A percentile compares a stretch with the other conserved stretches of the same genome.
These are phyloP conservation scores for Candida ponderosae DNA, from an alignment of 805 yeast species.

Conservation along the genomic window DNA sequence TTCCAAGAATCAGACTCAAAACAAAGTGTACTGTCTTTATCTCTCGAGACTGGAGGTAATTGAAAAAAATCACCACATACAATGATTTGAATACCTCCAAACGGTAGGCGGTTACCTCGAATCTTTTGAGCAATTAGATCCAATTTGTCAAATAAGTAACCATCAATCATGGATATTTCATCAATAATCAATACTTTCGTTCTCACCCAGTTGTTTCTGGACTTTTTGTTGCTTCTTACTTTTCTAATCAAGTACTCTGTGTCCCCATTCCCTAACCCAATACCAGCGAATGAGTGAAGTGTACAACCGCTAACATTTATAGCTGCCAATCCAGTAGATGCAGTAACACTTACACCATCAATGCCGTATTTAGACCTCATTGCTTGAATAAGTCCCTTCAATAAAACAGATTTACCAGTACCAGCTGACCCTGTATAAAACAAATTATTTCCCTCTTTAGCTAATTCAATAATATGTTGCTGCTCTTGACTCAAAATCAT, in stretches of 20 bases:
- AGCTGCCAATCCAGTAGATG: constrained; percentile 82
- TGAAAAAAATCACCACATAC: constrained; percentile 81
- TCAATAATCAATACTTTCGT: constrained; percentile 61
- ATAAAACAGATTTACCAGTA: constrained; percentile 91
- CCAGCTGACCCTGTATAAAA: constrained; percentile 98
- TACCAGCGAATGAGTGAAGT: constrained; percentile 68
- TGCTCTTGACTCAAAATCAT: constrained; percentile 51
- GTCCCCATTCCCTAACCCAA: constrained; percentile 61
- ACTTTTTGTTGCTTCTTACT: constrained; percentile 43
- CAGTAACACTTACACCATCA: constrained; percentile 64
- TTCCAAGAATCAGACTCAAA: constrained; percentile 64
- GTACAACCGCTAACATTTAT: constrained; percentile 78
- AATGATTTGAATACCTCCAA: constrained; percentile 75
- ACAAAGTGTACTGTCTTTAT: constrained; percentile 37
- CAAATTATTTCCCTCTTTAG: constrained; percentile 54
- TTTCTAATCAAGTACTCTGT: constrained; percentile 38
- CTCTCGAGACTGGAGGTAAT: constrained; percentile 59
- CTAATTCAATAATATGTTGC: constrained; percentile 55
- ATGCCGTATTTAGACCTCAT: constrained; percentile 36
- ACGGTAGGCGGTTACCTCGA: constrained; percentile 41
- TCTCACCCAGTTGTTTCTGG: constrained; percentile 44
- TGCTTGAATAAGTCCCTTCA: constrained; percentile 52
- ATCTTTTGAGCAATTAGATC: constrained; percentile 50
- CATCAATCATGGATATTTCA: constrained; percentile 79
- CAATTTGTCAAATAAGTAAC: constrained; percentile 53